phyloP scores from a whole-genome alignment of 495 filamentous ascomycete genomes.

The Pyronema domesticum region DNA sequence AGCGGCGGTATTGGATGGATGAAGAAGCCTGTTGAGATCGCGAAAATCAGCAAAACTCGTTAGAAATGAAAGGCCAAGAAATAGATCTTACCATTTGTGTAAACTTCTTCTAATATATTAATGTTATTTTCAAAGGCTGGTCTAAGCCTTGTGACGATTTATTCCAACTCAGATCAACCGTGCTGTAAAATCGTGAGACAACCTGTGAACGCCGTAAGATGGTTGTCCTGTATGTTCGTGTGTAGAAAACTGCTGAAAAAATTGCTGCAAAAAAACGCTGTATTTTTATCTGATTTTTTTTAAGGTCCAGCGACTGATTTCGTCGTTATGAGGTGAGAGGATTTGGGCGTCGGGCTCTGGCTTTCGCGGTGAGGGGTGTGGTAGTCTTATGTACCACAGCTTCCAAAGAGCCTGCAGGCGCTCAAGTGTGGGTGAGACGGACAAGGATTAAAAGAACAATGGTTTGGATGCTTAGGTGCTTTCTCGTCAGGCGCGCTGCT shows the following conservation, averaged over 20 bases:
- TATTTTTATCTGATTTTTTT: no score
- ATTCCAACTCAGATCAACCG: not conserved
- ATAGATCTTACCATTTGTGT: not conserved
- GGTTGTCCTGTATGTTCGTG: not conserved
- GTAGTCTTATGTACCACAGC: slow-evolving; percentile 1
- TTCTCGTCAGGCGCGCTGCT: no score
- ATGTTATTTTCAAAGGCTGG: no score
- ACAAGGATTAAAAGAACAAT: no score
- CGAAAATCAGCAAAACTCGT: not conserved
- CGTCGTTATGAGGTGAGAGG: not conserved
- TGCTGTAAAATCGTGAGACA: not conserved
- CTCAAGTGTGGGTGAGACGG: not conserved
- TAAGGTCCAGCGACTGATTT: not conserved
- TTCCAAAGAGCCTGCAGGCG: no score
- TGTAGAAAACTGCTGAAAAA: not conserved
- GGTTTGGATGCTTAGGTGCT: no score
- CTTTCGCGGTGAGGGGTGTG: not conserved
- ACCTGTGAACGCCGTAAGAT: not conserved
- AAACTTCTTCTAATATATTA: not conserved
- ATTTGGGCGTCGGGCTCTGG: not conserved
- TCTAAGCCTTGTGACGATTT: not conserved
- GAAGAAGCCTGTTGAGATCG: not conserved
- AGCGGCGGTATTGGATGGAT: not conserved
- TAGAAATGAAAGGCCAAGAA: not conserved
- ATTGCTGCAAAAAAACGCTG: not conserved